Base-by-base conservation (phyloP, 768 basidiomycete genomes). In the Auriscalpium microsporum region DNA sequence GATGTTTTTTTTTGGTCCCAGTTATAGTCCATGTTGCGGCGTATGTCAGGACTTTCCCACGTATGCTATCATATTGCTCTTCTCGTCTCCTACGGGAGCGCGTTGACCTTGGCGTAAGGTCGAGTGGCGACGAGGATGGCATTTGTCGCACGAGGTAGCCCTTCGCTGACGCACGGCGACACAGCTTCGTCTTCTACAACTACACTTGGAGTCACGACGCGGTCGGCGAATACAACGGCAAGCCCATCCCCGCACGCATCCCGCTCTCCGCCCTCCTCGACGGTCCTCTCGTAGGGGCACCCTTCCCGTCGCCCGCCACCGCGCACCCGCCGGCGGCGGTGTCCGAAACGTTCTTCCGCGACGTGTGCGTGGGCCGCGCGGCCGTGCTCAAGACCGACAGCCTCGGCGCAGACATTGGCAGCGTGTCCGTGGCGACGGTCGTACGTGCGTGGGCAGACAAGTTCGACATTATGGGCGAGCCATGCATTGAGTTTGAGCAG, bases 191-290 rank as follows among this genome's bases (percentile, higher is more conserved):
- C 2, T 81, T 80, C 61, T 72, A 80, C 57, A 78, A 83, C 48
- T 82, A 77, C 56, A 78, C 78, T 0, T 83, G 81, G 82, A 64
- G 71, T 9, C 66, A 65, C 2, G 70, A 73, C 8, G 74, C 75
- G 5, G 76, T 61, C 42, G 46, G 72, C 0, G 62, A 70, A 0
- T 83, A 64, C 63, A 78, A 80, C 53, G 76, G 76, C 16, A 78
- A 73, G 48, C 58, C 67, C 3, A 78, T 79, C 52, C 78, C 81
- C 21, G 71, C 78, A 0, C 73, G 74, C 0, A 76, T 81, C 37
- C 82, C 82, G 6, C 60, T 82, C 13, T 76, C 78, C 0, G 76
- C 76, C 1, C 65, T 83, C 62, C 44, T 44, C 44, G 37, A 49
- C 71, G 78, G 77, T 6, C 70, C 75, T 0, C 65, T 73, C 33